Evolutionary conservation across 2,329 filamentous ascomycete species (phyloP).

Genomic region (Pseudogymnoascus sp.): DNA sequence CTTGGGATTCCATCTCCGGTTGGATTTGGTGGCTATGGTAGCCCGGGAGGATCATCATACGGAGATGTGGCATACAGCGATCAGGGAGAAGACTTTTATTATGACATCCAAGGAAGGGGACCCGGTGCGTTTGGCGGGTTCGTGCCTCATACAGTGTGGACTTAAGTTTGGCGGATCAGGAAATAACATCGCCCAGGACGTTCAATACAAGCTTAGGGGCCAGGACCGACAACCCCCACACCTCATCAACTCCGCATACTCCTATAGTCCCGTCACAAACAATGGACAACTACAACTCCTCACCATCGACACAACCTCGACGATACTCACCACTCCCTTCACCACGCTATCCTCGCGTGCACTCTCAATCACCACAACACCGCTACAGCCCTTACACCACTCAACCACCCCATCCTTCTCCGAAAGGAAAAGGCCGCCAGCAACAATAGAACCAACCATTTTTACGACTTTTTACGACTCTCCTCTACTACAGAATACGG

Average conservation of each 20-base stretch:
- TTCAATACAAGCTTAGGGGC: constrained; percentile 2
- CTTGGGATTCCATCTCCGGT: constrained; percentile 57
- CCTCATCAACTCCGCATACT: not conserved
- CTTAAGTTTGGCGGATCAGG: constrained; percentile 27
- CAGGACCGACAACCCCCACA: not conserved
- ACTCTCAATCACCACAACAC: not conserved
- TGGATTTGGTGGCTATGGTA: constrained; percentile 45
- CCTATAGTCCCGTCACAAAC: not conserved
- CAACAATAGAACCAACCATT: constrained; percentile 20
- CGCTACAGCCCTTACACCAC: constrained; percentile 7
- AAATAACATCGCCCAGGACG: constrained; percentile 4
- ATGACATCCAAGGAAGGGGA: constrained; percentile 24
- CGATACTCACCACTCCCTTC: constrained; percentile 17
- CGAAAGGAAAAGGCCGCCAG: constrained; percentile 28
- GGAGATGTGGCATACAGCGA: constrained; percentile 55
- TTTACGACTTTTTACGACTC: constrained; percentile 1
- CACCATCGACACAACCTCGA: constrained; percentile 18
- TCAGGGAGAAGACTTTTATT: constrained; percentile 36
- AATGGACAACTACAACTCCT: constrained; percentile 6
- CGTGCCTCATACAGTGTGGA: constrained; percentile 31
- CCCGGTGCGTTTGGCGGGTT: constrained; percentile 30
- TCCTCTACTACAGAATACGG: constrained; percentile 10
- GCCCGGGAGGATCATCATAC: constrained; percentile 55
- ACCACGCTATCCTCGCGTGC: not conserved
- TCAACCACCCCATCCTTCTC: constrained; percentile 12